Conservation (phyloP, 2,329 filamentous ascomycete species). For the Trichoderma asperellum region DNA sequence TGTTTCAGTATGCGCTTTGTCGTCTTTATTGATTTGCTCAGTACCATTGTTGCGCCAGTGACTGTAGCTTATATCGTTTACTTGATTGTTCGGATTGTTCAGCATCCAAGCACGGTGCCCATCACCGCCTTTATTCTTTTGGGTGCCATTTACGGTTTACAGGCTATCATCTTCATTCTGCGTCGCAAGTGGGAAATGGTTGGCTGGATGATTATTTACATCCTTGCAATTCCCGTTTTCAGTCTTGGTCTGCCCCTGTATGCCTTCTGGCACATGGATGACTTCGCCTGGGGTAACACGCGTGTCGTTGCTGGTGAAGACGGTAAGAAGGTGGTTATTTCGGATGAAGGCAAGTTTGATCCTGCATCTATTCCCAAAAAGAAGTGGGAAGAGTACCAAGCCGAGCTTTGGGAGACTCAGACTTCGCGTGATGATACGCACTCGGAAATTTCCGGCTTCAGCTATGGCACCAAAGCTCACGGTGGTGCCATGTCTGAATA, state of each 20-base stretch:
- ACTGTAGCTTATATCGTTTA: slow-evolving; percentile 89
- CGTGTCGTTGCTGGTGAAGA: slow-evolving; percentile 94
- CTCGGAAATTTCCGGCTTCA: slow-evolving; percentile 90
- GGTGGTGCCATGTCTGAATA: slow-evolving; percentile 68
- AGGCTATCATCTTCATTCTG: slow-evolving; percentile 95
- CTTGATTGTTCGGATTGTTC: slow-evolving; percentile 74
- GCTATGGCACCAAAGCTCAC: slow-evolving; percentile 85
- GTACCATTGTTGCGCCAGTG: slow-evolving; percentile 89
- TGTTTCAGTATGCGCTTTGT: slow-evolving; percentile 99
- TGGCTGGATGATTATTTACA: slow-evolving; percentile 97
- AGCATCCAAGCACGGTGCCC: slow-evolving; percentile 68
- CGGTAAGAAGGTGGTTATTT: slow-evolving; percentile 88
- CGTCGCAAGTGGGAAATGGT: slow-evolving; percentile 99
- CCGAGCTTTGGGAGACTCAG: slow-evolving; percentile 95
- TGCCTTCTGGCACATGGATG: slow-evolving; percentile 99
- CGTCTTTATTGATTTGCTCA: slow-evolving; percentile 90
- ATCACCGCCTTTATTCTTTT: slow-evolving; percentile 87
- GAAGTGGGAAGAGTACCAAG: slow-evolving; percentile 99
- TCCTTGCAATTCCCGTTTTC: slow-evolving; percentile 89
- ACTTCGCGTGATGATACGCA: slow-evolving; percentile 78
- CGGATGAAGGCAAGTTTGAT: slow-evolving; percentile 98
- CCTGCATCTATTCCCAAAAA: slow-evolving; percentile 90
- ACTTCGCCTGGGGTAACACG: slow-evolving; percentile 99
- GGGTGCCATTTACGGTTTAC: slow-evolving; percentile 94
- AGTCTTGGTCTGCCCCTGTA: slow-evolving; percentile 88